phyloP scores from a whole-genome alignment of 768 basidiomycete genomes.

The Panaeolus cyanescens region DNA sequence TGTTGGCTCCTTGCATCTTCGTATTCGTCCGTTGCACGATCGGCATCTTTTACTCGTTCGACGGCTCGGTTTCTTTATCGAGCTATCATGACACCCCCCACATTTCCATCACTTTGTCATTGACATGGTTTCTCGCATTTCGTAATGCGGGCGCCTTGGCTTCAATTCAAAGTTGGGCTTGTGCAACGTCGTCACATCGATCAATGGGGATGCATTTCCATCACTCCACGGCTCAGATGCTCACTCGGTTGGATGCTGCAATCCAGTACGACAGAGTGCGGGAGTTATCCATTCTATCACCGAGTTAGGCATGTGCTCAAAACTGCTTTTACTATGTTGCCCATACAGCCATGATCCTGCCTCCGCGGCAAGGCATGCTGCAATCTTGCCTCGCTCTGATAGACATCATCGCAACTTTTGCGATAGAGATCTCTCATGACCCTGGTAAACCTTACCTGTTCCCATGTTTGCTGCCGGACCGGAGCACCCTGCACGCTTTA shows the following conservation, averaged over 20 bases:
- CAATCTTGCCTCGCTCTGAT: not conserved
- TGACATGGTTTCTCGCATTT: not conserved
- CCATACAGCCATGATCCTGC: not conserved
- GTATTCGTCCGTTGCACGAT: not conserved
- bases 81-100: not conserved
- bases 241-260: not conserved
- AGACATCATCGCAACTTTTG: not conserved
- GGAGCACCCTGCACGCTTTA: not conserved
- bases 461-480: not conserved
- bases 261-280: not conserved
- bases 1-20: not conserved
- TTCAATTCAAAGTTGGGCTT: not conserved
- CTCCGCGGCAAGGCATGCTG: not conserved
- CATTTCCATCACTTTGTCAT: no score
- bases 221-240: not conserved
- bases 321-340: not conserved
- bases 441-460: not conserved
- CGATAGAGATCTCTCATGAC: not conserved
- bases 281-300: slow-evolving; percentile 3
- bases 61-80: not conserved
- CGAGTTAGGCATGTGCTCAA: not conserved
- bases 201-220: not conserved
- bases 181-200: not conserved
- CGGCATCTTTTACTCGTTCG: not conserved
- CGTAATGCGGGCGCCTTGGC: not conserved